Conservation (phyloP, 139 green algal genomes). For the Volvox africanus region DNA sequence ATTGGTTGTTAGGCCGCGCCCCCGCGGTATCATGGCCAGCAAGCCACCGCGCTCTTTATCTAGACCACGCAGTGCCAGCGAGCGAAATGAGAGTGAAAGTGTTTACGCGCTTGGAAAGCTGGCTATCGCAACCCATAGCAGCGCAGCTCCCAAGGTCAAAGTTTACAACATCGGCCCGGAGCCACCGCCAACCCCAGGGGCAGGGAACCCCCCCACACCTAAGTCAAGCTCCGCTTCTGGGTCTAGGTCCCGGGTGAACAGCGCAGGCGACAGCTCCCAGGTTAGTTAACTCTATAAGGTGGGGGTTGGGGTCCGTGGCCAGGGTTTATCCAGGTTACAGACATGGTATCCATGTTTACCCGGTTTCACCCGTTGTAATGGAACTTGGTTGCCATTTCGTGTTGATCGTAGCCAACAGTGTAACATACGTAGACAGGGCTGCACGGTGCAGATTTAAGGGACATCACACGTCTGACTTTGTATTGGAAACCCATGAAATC, state of each 20-base stretch:
- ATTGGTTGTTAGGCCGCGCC: background rate
- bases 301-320: no score
- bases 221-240: background rate
- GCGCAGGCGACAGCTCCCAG: conserved; percentile 36
- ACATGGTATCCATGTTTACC: no score
- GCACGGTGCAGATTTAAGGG: no score
- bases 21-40: conserved; percentile 15
- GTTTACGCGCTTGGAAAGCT: conserved; percentile 30
- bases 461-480: no score
- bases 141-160: conserved; percentile 42
- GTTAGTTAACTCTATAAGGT: background rate
- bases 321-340: no score
- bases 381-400: no score
- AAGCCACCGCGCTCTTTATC: conserved; percentile 22
- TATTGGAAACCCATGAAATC: no score
- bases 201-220: background rate
- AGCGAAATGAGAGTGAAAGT: conserved; percentile 26
- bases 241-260: background rate
- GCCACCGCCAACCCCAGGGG: background rate
- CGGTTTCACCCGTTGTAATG: no score
- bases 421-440: no score
- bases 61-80: conserved; percentile 28
- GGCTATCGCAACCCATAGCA: conserved; percentile 9
- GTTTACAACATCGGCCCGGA: conserved; percentile 39
- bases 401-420: no score